Evolutionary conservation across 495 filamentous ascomycete species (phyloP).

Genomic region (Diplogelasinospora grovesii): DNA sequence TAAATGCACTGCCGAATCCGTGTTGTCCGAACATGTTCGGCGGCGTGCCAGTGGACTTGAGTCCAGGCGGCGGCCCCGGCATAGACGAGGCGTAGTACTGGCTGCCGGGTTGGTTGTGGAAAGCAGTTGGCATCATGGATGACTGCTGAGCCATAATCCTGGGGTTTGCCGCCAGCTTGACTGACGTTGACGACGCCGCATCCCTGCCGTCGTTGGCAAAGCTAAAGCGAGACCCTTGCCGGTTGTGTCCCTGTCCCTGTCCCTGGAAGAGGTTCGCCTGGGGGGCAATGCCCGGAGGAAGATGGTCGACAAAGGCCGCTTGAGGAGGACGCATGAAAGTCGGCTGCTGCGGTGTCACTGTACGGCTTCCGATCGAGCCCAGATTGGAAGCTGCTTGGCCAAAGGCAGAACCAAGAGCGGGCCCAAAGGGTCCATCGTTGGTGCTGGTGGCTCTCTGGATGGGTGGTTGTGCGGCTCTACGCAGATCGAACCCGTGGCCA

Average conservation of each 20-base stretch:
- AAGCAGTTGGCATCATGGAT: slow-evolving; percentile 74
- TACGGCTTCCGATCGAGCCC: slow-evolving; percentile 52
- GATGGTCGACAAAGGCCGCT: slow-evolving; percentile 52
- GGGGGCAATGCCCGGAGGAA: slow-evolving; percentile 39
- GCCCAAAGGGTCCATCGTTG: slow-evolving; percentile 47
- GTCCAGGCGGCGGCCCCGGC: slow-evolving; percentile 86
- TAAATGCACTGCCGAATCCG: slow-evolving; percentile 56
- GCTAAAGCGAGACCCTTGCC: slow-evolving; percentile 81
- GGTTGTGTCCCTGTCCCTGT: slow-evolving; percentile 71
- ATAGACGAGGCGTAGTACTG: slow-evolving; percentile 64
- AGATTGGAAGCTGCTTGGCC: slow-evolving; percentile 39
- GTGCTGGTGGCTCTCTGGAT: slow-evolving; percentile 58
- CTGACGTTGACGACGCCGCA: slow-evolving; percentile 50
- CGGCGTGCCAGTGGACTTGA: slow-evolving; percentile 90
- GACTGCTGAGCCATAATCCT: slow-evolving; percentile 85
- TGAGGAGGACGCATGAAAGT: slow-evolving; percentile 56
- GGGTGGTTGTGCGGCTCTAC: slow-evolving; percentile 61
- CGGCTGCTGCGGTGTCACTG: slow-evolving; percentile 78
- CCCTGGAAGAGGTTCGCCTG: slow-evolving; percentile 58
- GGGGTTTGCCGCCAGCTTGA: slow-evolving; percentile 77
- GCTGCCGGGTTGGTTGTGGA: slow-evolving; percentile 52
- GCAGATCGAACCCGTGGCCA: slow-evolving; percentile 43
- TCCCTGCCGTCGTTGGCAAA: slow-evolving; percentile 70
- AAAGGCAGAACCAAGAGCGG: slow-evolving; percentile 47
- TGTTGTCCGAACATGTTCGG: slow-evolving; percentile 77